Evolutionary conservation across 1,139 yeast genomes (phyloP).

Genomic region (Scheffersomyces stambukii): DNA sequence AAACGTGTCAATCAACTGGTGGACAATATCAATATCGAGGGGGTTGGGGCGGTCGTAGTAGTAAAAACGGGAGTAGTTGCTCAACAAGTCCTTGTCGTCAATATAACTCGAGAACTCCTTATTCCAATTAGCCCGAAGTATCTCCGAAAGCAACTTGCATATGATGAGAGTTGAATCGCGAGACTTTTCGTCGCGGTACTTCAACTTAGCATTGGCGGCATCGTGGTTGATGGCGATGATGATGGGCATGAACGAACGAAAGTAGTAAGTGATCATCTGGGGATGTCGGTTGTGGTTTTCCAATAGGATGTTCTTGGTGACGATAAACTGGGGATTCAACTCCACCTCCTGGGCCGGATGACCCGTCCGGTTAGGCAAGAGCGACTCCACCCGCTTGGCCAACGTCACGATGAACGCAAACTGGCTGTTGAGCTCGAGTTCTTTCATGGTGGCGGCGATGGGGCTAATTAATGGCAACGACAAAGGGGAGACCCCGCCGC

Average conservation of each 20-base stretch:
- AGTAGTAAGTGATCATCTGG: constrained; percentile 12
- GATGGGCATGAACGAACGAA: constrained; percentile 10
- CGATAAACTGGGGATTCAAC: constrained; percentile 36
- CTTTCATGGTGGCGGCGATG: not conserved
- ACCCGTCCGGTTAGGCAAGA: constrained; percentile 40
- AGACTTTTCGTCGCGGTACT: constrained; percentile 30
- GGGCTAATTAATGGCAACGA: too few relatives aligned
- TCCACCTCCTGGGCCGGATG: constrained; percentile 41
- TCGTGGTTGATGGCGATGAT: constrained; percentile 27
- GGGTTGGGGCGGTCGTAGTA: constrained; percentile 20
- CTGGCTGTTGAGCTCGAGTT: constrained; percentile 4
- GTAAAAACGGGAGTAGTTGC: constrained; percentile 19
- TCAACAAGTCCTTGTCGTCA: constrained; percentile 15
- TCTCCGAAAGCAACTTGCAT: constrained; percentile 27
- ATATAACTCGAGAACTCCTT: constrained; percentile 11
- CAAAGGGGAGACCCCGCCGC: too few relatives aligned
- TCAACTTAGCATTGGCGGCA: constrained; percentile 20
- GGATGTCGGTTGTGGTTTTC: constrained; percentile 16
- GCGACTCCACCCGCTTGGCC: constrained; percentile 26
- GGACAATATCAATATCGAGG: constrained; percentile 13
- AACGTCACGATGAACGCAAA: constrained; percentile 18
- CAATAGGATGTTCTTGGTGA: constrained; percentile 28
- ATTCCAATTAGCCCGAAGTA: constrained; percentile 30
- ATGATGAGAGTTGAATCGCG: constrained; percentile 31
- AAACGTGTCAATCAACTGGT: constrained; percentile 17